A percentile compares a stretch with the other conserved stretches of the same genome.
These are phyloP conservation scores for Syzygium jambos DNA, from an alignment of 345 rosid genomes.

Conservation along the genomic window DNA sequence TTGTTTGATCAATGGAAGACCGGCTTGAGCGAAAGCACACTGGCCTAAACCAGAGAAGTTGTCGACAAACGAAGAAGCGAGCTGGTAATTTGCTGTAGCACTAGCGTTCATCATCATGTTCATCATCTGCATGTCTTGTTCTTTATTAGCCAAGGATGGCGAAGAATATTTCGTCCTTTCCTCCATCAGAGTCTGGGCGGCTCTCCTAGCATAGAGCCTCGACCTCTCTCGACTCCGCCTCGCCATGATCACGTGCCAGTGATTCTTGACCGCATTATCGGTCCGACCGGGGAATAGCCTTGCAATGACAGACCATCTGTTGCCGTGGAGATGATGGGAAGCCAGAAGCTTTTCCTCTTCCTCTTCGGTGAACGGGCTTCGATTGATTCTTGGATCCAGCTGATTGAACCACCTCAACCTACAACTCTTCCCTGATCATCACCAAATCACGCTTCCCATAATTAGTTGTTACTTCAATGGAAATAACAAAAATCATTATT, in stretches of 20 bases:
- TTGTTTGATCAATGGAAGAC: not conserved
- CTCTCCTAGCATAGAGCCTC: slow-evolving; percentile 23
- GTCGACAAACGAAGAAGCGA: not conserved
- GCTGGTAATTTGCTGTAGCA: not conserved
- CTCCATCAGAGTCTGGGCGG: slow-evolving; percentile 6
- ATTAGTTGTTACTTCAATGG: not conserved
- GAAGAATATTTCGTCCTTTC: not conserved
- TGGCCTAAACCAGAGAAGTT: not conserved
- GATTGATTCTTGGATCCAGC: slow-evolving; percentile 80
- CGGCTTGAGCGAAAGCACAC: not conserved
- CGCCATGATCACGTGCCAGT: slow-evolving; percentile 97
- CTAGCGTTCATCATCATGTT: not conserved
- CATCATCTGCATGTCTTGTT: not conserved
- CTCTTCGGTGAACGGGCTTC: slow-evolving; percentile 81
- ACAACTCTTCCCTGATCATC: slow-evolving; percentile 68
- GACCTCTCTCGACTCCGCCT: slow-evolving; percentile 51
- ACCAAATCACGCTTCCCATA: not conserved
- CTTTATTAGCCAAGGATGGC: not conserved
- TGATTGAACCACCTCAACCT: slow-evolving; percentile 98
- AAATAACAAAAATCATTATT: not conserved
- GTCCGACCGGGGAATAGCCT: slow-evolving; percentile 85
- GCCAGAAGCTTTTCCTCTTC: slow-evolving; percentile 83
- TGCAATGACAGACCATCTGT: slow-evolving; percentile 84
- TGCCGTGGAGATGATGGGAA: slow-evolving; percentile 81
- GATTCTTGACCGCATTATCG: slow-evolving; percentile 95